These are phyloP conservation scores for Eucalyptus viminalis DNA, from an alignment of 345 rosid species.

Conservation along the genomic window DNA sequence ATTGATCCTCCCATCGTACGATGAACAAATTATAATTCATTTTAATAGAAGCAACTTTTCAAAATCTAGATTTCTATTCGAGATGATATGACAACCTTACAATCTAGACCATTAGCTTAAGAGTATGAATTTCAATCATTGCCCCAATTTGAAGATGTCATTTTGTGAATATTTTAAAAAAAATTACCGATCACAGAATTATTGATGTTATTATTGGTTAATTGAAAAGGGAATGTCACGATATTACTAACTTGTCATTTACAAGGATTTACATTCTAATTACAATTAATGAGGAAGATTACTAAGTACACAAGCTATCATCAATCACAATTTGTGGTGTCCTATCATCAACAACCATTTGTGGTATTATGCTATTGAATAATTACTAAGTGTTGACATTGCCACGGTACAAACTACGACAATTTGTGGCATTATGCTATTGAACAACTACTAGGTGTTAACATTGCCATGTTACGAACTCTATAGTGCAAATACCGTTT, in stretches of 20 bases:
- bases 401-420: not conserved
- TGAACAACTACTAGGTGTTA: not conserved
- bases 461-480: not conserved
- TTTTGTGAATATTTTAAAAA: rapidly evolving
- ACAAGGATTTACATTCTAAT: not conserved
- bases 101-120: rapidly evolving
- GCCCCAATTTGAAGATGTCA: rapidly evolving
- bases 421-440: too few relatives aligned
- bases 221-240: rapidly evolving
- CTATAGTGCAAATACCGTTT: not conserved
- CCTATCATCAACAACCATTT: rapidly evolving
- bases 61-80: not conserved
- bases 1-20: not conserved
- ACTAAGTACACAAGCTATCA: not conserved
- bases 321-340: rapidly evolving
- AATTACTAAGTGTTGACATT: not conserved
- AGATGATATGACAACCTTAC: rapidly evolving
- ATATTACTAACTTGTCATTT: not conserved
- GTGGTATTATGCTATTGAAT: not conserved
- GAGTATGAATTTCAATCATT: rapidly evolving
- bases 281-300: not conserved
- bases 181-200: rapidly evolving
- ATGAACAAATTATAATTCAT: not conserved
- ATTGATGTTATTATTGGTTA: not conserved
- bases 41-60: not conserved